These are phyloP conservation scores for Colletotrichum sp. DNA, from an alignment of 2,329 filamentous ascomycete species.

Conservation along the genomic window DNA sequence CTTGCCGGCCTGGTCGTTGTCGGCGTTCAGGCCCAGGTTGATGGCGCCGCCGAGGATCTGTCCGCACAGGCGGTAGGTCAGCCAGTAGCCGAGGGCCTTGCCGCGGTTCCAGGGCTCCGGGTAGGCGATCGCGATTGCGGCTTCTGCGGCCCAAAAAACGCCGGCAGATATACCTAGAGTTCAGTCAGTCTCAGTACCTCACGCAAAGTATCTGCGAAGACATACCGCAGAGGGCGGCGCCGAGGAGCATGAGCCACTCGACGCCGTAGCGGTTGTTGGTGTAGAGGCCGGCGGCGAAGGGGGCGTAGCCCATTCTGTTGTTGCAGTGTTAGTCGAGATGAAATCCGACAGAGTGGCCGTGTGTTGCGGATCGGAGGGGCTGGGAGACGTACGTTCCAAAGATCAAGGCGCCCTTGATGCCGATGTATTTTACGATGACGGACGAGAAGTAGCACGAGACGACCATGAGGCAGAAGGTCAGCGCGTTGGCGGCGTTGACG, in stretches of 20 bases:
- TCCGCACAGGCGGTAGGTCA: slow-evolving; percentile 62
- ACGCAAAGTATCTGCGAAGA: too few relatives aligned
- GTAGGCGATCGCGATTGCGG: slow-evolving; percentile 75
- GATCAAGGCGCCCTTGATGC: slow-evolving; percentile 74
- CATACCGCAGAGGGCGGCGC: slow-evolving; percentile 72
- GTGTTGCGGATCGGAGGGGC: fast-evolving
- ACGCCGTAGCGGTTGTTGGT: slow-evolving; percentile 73
- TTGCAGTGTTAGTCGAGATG: too few relatives aligned
- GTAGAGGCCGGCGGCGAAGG: slow-evolving; percentile 74
- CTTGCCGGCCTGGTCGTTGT: slow-evolving; percentile 62
- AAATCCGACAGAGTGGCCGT: fast-evolving
- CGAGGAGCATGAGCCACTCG: slow-evolving; percentile 73
- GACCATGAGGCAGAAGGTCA: slow-evolving; percentile 78
- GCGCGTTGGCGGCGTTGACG: slow-evolving; percentile 73
- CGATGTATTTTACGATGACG: slow-evolving; percentile 68
- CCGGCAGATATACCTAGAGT: slow-evolving; percentile 61
- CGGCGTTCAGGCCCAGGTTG: slow-evolving; percentile 69
- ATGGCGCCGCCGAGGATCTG: slow-evolving; percentile 77
- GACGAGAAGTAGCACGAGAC: slow-evolving; percentile 71
- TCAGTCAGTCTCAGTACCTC: too few relatives aligned
- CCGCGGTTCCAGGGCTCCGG: slow-evolving; percentile 73
- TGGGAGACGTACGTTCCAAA: slow-evolving; percentile 62
- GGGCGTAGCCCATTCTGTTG: slow-evolving; percentile 67
- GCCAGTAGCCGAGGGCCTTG: slow-evolving; percentile 71
- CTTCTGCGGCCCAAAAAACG: slow-evolving; percentile 78